A percentile compares a stretch with the other conserved stretches of the same genome.
These are phyloP conservation scores for Naegleria gruberi DNA, from an alignment of 208 protist genomes.

Conservation along the genomic window DNA sequence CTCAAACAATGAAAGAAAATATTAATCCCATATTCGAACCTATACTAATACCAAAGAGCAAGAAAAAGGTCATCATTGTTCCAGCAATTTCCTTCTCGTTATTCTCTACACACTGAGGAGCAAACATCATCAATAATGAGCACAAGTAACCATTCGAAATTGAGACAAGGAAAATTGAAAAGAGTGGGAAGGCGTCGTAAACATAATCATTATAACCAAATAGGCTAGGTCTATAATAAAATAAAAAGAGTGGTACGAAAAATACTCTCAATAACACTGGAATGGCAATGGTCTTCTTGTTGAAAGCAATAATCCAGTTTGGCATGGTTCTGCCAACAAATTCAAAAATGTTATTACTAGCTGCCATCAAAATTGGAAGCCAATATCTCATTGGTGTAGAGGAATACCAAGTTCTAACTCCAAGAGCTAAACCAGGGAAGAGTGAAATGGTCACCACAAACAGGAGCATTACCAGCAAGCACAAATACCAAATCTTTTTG, in stretches of 20 bases:
- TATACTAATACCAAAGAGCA: constrained; percentile 21
- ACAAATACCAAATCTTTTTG: neutral
- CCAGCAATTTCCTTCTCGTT: constrained; percentile 26
- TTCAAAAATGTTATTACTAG: neutral
- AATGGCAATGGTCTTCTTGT: neutral
- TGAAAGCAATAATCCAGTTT: neutral
- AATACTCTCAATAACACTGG: neutral
- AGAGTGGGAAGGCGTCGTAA: neutral
- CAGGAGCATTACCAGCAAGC: neutral
- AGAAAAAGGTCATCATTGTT: constrained; percentile 35
- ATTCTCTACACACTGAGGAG: constrained; percentile 40
- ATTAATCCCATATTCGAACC: constrained; percentile 12
- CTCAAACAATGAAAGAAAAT: too few relatives aligned
- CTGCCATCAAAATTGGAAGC: neutral
- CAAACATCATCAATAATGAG: constrained; percentile 60
- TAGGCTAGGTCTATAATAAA: neutral
- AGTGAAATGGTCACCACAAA: neutral
- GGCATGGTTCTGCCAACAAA: neutral
- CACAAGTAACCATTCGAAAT: constrained; percentile 67
- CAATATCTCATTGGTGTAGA: neutral
- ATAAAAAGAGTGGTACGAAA: neutral
- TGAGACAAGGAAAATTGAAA: neutral
- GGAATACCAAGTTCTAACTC: neutral
- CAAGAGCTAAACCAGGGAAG: neutral
- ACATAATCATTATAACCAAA: neutral